phyloP scores from a whole-genome alignment of 2,329 filamentous ascomycete species.

The Apiospora aurea region DNA sequence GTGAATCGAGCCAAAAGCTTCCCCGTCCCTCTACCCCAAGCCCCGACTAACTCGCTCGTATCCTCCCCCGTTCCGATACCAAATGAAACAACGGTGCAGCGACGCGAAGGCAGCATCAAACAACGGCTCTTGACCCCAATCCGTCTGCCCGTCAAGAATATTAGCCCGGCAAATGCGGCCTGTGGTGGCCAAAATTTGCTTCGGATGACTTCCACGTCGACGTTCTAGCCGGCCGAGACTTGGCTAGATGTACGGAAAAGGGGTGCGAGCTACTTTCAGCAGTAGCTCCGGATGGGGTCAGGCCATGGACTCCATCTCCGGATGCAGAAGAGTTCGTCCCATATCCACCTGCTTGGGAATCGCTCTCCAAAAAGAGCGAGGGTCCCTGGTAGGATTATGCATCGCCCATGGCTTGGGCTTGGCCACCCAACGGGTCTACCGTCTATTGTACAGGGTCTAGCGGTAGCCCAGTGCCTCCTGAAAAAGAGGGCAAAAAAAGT shows the following conservation, averaged over 20 bases:
- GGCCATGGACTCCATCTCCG: not conserved
- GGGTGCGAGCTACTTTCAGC: not conserved
- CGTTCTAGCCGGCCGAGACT: not conserved
- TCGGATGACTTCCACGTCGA: not conserved
- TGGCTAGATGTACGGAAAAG: slow-evolving; percentile 3
- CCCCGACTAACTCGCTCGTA: not conserved
- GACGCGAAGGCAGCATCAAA: not conserved
- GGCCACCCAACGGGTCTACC: not conserved
- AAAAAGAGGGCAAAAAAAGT: not conserved
- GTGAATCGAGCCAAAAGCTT: not conserved
- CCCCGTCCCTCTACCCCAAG: not conserved
- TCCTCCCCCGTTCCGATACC: not conserved
- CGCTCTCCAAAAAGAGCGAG: not conserved
- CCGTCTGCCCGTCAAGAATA: not conserved
- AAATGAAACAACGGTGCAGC: slow-evolving; percentile 5
- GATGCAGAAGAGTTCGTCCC: not conserved
- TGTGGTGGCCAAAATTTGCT: not conserved
- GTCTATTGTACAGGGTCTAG: not conserved
- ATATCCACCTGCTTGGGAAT: slow-evolving; percentile 1
- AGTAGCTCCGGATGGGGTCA: slow-evolving; percentile 11
- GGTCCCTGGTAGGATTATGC: not conserved
- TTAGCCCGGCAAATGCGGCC: not conserved
- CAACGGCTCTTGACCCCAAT: slow-evolving; percentile 4
- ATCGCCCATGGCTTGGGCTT: not conserved
- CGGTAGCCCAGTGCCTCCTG: not conserved